phyloP scores from a whole-genome alignment of 768 basidiomycete genomes.

The Royoungia palumana region DNA sequence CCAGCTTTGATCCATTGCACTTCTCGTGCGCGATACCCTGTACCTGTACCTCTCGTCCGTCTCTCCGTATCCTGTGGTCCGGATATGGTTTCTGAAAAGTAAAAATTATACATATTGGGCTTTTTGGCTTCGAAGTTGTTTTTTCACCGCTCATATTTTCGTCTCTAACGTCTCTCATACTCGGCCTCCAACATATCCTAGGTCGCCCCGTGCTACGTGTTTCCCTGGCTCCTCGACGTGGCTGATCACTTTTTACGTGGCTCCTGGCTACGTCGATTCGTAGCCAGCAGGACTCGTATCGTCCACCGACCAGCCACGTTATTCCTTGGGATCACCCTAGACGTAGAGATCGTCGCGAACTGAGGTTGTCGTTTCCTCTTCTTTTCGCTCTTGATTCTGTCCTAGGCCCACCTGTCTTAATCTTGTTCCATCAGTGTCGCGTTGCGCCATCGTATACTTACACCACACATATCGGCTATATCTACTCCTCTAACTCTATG shows the following conservation, averaged over 20 bases:
- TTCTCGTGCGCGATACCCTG: conserved; percentile 14
- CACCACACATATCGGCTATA: conserved; percentile 16
- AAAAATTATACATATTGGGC: conserved; percentile 37
- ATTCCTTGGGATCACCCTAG: conserved; percentile 10
- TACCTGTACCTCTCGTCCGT: background rate
- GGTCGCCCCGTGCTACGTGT: conserved; percentile 17
- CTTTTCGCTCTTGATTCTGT: background rate
- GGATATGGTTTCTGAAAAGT: conserved; percentile 24
- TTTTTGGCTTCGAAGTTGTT: conserved; percentile 19
- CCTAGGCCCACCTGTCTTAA: conserved; percentile 15
- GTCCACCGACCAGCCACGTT: conserved; percentile 9
- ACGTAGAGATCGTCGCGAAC: conserved; percentile 16
- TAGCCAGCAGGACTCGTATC: background rate
- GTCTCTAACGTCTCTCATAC: conserved; percentile 7
- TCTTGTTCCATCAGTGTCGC: conserved; percentile 14
- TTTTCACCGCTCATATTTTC: conserved; percentile 11
- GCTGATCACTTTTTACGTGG: conserved; percentile 2
- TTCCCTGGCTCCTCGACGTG: conserved; percentile 9
- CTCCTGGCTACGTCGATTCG: conserved; percentile 5
- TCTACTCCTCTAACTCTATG: conserved; percentile 26
- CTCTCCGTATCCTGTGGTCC: background rate
- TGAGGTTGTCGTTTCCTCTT: background rate
- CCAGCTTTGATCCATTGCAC: conserved; percentile 12
- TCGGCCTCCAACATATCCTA: conserved; percentile 35
- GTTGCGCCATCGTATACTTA: conserved; percentile 15